phyloP scores from a whole-genome alignment of 1,139 yeast genomes.

The Hanseniaspora gamundiae region DNA sequence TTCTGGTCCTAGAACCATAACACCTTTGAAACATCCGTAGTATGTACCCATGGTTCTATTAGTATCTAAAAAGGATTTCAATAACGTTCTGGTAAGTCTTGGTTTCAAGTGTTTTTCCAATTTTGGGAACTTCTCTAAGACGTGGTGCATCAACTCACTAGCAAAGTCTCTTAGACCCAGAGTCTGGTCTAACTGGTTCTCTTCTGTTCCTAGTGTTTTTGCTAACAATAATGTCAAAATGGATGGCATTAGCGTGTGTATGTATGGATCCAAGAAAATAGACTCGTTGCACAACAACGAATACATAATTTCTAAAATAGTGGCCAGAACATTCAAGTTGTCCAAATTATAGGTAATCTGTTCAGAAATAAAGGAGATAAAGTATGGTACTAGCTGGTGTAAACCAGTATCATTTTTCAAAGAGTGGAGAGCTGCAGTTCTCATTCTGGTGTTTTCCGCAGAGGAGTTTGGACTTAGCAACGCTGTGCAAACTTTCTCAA shows the following conservation, averaged over 20 bases:
- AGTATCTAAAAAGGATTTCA: slow-evolving; percentile 78
- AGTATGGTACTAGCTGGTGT: slow-evolving; percentile 92
- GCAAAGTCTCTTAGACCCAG: slow-evolving; percentile 79
- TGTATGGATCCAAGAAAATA: slow-evolving; percentile 87
- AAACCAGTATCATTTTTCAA: slow-evolving; percentile 87
- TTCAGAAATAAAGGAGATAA: slow-evolving; percentile 91
- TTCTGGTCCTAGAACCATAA: slow-evolving; percentile 75
- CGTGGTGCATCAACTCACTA: slow-evolving; percentile 67
- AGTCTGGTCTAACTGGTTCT: slow-evolving; percentile 23
- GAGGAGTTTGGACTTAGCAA: slow-evolving; percentile 27
- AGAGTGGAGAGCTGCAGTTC: slow-evolving; percentile 72
- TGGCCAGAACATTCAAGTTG: slow-evolving; percentile 59
- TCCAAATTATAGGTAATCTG: slow-evolving; percentile 83
- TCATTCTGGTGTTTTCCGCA: slow-evolving; percentile 27
- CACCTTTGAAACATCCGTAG: slow-evolving; percentile 83
- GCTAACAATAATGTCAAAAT: slow-evolving; percentile 81
- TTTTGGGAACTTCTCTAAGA: slow-evolving; percentile 68
- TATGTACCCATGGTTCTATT: slow-evolving; percentile 75
- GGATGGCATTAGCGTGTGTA: slow-evolving; percentile 94
- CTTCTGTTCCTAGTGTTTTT: slow-evolving; percentile 62
- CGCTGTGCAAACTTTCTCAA: slow-evolving; percentile 81
- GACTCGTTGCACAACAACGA: slow-evolving; percentile 78
- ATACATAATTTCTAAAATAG: slow-evolving; percentile 82
- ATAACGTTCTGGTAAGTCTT: slow-evolving; percentile 80
- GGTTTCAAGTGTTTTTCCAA: slow-evolving; percentile 87